These are phyloP conservation scores for Canavalia gladiata DNA, from an alignment of 306 rosid genomes.

Conservation along the genomic window DNA sequence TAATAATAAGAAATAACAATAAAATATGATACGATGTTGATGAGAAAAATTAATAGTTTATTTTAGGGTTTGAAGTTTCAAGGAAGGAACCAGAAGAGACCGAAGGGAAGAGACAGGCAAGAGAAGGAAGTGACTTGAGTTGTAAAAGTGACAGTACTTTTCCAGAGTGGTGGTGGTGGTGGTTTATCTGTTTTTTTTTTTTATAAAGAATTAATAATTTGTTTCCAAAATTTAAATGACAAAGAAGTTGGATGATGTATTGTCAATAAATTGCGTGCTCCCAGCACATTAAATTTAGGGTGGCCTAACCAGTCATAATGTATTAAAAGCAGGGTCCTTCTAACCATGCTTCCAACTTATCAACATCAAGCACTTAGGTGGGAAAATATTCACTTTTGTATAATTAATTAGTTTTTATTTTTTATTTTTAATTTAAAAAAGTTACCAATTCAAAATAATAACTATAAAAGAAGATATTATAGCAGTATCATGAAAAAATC, in stretches of 20 bases:
- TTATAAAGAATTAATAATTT: neutral
- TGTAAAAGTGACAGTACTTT: conserved; percentile 5
- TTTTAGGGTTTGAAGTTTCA: conserved; percentile 34
- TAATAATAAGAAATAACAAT: too few species aligned
- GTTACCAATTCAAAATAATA: too few species aligned
- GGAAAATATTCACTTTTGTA: too few species aligned
- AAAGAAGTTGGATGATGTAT: neutral
- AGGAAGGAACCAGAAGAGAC: neutral
- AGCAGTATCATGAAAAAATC: too few species aligned
- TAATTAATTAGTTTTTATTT: too few species aligned
- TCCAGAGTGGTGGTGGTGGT: neutral
- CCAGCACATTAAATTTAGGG: neutral
- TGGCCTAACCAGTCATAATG: neutral
- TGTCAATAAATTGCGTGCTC: neutral
- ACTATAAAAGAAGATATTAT: too few species aligned
- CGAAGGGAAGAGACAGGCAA: neutral
- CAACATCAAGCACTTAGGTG: too few species aligned
- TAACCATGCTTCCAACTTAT: too few species aligned
- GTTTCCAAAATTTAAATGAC: neutral
- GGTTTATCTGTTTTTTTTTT: neutral
- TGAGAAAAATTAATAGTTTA: conserved; percentile 35
- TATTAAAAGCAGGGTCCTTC: neutral
- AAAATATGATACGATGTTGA: neutral
- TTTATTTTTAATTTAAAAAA: too few species aligned
- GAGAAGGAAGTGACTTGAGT: neutral